Evolutionary conservation across 352 stramenopile species (phyloP), one percentile per base, ranked within the genome.

Genomic region (Lagenidium giganteum): DNA sequence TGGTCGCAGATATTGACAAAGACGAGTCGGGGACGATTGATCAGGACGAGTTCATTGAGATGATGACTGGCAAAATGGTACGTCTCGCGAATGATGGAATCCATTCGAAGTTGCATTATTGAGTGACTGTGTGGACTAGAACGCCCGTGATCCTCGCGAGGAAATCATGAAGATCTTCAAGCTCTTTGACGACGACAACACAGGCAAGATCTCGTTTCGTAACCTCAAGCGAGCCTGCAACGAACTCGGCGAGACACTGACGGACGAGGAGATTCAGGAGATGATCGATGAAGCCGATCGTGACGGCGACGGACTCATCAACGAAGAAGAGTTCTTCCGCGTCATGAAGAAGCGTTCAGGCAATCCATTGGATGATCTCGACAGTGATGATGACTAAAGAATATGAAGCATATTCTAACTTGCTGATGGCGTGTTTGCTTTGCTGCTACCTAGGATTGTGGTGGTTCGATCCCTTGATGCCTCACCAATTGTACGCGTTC

Each of bases 211-310:
- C 42, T 96, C 86, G 23, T 98, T 97, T 63, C 78, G 86, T 26
- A 97, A 98, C 51, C 71, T 98, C 35, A 98, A 97, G 51, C 71
- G 90, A 25, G 91, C 96, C 17, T 95, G 85, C 41, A 86, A 69
- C 2, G 92, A 98, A 59, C 44, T 88, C 23, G 66, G 68, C 4
- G 68, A 86, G 61, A 78, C 55, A 22, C 54, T 86, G 27, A 88
- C 76, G 16, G 76, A 89, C 42, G 71, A 84, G 33, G 76, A 89
- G 56, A 86, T 89, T 47, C 85, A 97, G 54, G 89, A 98, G 49
- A 98, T 98, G 91, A 97, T 98, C 40, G 92, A 97, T 48, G 93
- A 98, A 55, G 91, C 92, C 13, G 93, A 98, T 42, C 74, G 91
- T 11, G 89, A 97, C 43, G 79, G 89, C 27, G 92, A 98, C 51